phyloP scores from a whole-genome alignment of 2,329 filamentous ascomycete genomes.

The Aspergillus udagawae region DNA sequence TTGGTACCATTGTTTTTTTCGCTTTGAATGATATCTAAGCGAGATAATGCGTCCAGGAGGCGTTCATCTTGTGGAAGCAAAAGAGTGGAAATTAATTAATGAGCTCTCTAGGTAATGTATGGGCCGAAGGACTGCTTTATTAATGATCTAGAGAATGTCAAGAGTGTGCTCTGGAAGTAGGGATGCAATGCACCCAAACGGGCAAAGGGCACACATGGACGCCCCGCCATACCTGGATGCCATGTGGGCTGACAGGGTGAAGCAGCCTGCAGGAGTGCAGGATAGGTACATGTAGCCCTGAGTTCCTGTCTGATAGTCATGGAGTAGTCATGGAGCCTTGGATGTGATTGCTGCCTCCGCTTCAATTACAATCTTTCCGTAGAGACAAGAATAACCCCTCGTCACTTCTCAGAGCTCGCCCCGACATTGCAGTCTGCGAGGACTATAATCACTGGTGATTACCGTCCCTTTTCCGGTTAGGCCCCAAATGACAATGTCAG shows the following conservation, averaged over 20 bases:
- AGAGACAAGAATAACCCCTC: not conserved
- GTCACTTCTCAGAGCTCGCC: not conserved
- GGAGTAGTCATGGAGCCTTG: no score
- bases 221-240: not conserved
- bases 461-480: not conserved
- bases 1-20: not conserved
- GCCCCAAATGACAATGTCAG: not conserved
- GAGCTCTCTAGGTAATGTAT: not conserved
- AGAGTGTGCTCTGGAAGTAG: not conserved
- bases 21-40: not conserved
- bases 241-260: conserved; percentile 1
- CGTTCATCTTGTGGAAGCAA: not conserved
- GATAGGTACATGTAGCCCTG: not conserved
- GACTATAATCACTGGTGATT: not conserved
- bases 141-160: not conserved
- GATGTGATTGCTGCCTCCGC: not conserved
- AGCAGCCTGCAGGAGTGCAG: not conserved
- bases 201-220: not conserved
- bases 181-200: not conserved
- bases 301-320: no score
- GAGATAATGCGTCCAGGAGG: not conserved
- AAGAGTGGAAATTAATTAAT: not conserved
- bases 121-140: not conserved
- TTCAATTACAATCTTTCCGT: not conserved
- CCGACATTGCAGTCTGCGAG: not conserved